These are phyloP conservation scores for Colletotrichum shisoi DNA, from an alignment of 2,329 filamentous ascomycete genomes.

Conservation along the genomic window DNA sequence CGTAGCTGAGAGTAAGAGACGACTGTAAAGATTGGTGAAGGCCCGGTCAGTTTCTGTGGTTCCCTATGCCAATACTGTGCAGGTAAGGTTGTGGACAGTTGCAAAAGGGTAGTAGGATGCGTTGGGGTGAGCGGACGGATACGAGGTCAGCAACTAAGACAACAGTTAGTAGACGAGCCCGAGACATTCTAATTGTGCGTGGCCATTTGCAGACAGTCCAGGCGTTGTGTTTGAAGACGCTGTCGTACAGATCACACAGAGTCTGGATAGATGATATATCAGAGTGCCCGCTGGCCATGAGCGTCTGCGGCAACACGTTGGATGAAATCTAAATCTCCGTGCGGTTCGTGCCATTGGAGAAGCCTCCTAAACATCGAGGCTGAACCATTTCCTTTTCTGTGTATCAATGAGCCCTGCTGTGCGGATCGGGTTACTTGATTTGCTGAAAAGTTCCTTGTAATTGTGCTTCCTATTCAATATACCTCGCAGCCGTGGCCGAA, in stretches of 20 bases:
- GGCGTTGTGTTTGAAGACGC: neutral
- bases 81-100: neutral
- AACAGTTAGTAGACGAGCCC: neutral
- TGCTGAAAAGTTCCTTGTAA: neutral
- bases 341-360: neutral
- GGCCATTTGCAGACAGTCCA: conserved; percentile 1
- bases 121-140: neutral
- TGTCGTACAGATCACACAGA: neutral
- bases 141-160: neutral
- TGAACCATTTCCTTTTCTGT: neutral
- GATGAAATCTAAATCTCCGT: too few relatives aligned
- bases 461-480: neutral
- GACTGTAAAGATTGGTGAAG: neutral
- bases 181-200: conserved; percentile 3
- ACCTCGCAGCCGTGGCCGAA: neutral
- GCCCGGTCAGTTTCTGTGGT: neutral
- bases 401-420: neutral
- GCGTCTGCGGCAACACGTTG: neutral
- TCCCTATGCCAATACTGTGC: neutral
- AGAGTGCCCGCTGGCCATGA: neutral
- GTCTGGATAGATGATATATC: neutral
- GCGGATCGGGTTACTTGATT: neutral
- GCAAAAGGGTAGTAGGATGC: neutral
- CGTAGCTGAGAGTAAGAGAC: neutral
- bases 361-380: neutral